Evolutionary conservation across 371 early-diverging fungal genomes (phyloP).

Genomic region (Rhizomucor miehei): DNA sequence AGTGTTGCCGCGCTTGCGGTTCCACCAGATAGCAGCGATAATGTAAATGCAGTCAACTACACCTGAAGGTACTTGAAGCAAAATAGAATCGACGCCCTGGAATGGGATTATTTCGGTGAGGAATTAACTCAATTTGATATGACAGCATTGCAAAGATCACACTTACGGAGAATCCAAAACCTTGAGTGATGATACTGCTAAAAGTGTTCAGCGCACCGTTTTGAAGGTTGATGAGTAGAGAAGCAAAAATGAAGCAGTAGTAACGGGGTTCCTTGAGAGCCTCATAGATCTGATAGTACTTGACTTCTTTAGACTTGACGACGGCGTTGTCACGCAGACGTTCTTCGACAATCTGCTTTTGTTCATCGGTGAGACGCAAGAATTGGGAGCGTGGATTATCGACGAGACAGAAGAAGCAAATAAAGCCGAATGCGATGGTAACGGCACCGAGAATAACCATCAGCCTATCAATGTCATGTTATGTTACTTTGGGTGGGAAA

Average conservation of each 20-base stretch:
- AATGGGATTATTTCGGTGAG: too few relatives aligned
- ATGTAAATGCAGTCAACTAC: constrained; percentile 23
- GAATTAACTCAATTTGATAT: too few relatives aligned
- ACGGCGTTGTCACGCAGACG: constrained; percentile 31
- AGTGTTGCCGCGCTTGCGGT: constrained; percentile 17
- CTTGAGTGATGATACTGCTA: constrained; percentile 31
- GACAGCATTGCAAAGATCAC: not conserved
- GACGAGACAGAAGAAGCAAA: constrained; percentile 21
- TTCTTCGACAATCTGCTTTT: constrained; percentile 19
- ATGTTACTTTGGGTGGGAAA: not conserved
- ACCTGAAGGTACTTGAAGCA: constrained; percentile 26
- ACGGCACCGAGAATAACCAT: constrained; percentile 33
- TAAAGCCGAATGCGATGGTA: constrained; percentile 14
- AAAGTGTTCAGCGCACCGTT: constrained; percentile 38
- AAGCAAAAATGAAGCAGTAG: constrained; percentile 22
- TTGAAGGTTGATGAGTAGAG: constrained; percentile 32
- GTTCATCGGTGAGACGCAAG: constrained; percentile 16
- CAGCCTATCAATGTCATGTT: constrained; percentile 7
- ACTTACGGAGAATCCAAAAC: constrained; percentile 40
- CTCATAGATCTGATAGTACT: constrained; percentile 26
- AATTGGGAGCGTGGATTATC: constrained; percentile 21
- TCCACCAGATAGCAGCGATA: constrained; percentile 16
- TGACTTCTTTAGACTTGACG: constrained; percentile 21
- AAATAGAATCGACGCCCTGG: constrained; percentile 21
- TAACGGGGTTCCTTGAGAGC: constrained; percentile 25